Conservation (phyloP, 805 yeast genomes). For the Ogataea salicorniae region DNA sequence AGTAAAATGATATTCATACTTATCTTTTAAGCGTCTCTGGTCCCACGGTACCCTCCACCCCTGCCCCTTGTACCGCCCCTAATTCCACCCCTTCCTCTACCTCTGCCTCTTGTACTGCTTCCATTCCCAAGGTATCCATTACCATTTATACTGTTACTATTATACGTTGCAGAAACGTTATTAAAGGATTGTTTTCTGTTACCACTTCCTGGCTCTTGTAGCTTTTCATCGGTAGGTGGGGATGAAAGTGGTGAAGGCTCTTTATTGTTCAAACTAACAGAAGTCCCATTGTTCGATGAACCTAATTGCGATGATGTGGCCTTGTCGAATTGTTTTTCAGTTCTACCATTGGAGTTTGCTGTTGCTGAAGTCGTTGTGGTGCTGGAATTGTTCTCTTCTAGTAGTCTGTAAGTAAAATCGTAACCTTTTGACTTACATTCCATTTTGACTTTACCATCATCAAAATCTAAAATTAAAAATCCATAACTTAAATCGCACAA, state of each 20-base stretch:
- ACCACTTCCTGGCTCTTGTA: not conserved
- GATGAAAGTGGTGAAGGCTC: slow-evolving; percentile 3
- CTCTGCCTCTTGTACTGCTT: slow-evolving; percentile 2
- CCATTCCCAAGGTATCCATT: not conserved
- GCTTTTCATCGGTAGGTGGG: not conserved
- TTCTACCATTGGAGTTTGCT: not conserved
- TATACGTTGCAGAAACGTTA: slow-evolving; percentile 6
- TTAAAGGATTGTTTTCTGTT: slow-evolving; percentile 3
- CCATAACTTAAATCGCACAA: slow-evolving; percentile 59
- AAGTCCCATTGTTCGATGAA: not conserved
- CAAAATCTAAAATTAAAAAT: slow-evolving; percentile 37
- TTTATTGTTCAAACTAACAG: not conserved
- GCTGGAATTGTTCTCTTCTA: not conserved
- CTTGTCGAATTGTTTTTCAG: not conserved
- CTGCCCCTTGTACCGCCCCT: slow-evolving; percentile 17
- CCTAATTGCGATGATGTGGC: not conserved
- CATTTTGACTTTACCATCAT: slow-evolving; percentile 44
- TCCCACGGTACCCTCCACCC: slow-evolving; percentile 5
- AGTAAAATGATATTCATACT: no score
- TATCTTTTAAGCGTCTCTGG: not conserved
- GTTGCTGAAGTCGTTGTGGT: not conserved
- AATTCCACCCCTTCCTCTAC: slow-evolving; percentile 3
- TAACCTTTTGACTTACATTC: slow-evolving; percentile 57
- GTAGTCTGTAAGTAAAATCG: slow-evolving; percentile 47
- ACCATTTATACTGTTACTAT: not conserved